Evolutionary conservation across 2,329 filamentous ascomycete genomes (phyloP), one percentile per base, ranked within the genome.

Genomic region (Leptosphaerulina australis): DNA sequence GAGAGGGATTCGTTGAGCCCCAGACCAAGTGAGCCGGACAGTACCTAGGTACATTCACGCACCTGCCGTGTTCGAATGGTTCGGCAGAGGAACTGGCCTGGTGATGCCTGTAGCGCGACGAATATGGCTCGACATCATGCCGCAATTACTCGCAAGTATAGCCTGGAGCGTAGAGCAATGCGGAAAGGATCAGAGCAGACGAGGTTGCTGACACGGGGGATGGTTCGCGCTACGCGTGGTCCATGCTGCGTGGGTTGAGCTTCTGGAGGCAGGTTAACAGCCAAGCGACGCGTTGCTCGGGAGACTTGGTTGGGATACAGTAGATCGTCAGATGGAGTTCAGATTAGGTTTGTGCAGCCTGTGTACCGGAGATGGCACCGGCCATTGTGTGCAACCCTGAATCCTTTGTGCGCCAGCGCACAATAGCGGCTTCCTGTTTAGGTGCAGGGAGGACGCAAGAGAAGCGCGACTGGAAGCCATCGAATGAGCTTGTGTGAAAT

Each of bases 171-270:
- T 33, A 48, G 44, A 53, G 33, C 48, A 56, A 52, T 47, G 33
- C 47, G 47, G 53, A 56, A 52, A 58, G 54, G 56, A 60, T 58
- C 51, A 47, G 33, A 53, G 54, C 43, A 57, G 44, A 53, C 56
- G 47, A 59, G 48, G 50, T 55, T 53, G 46, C 46, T 48, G 47
- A 50, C 36, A 61, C 61, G 60, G 62, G 57, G 61, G 47, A 67
- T 68, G 61, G 66, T 71, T 71, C 67, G 59, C 67, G 67, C 67
- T 67, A 69, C 43, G 36, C 29, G 41, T 38, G 50, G 62, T 35
- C 67, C 57, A 60, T 69, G 63, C 62, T 47, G 55, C 47, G 50
- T 50, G 55, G 56, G 54, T 54, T 59, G 47, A 60, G 55, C 57
- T 53, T 59, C 50, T 53, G 18, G 37, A 54, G 56, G 11, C 25